A percentile compares a stretch with the other conserved stretches of the same genome.
phyloP scores from a whole-genome alignment of 2,329 filamentous ascomycete species.

The Sclerotinia glacialis region DNA sequence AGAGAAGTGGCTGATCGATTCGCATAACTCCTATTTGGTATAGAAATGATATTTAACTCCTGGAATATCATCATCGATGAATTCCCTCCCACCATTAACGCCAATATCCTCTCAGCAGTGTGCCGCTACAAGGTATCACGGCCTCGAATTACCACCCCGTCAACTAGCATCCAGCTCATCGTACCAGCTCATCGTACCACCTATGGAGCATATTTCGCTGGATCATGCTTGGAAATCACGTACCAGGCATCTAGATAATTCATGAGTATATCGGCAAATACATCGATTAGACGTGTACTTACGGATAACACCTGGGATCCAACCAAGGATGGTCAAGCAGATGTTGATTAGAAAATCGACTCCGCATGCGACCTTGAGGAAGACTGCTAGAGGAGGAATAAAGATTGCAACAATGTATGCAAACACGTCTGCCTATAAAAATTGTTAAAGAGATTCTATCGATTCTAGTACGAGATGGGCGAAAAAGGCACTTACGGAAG shows the following conservation, averaged over 20 bases:
- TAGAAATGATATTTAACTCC: not conserved
- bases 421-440: slow-evolving; percentile 30
- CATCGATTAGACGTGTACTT: slow-evolving; percentile 19
- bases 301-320: slow-evolving; percentile 39
- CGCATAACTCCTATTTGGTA: not conserved
- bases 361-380: slow-evolving; percentile 42
- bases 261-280: not conserved
- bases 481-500: slow-evolving; percentile 9
- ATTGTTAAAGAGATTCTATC: not conserved
- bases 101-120: not conserved
- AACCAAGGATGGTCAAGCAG: slow-evolving; percentile 40
- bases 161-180: not conserved
- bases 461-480: not conserved
- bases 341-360: slow-evolving; percentile 45
- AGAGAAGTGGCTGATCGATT: not conserved
- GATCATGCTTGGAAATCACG: slow-evolving; percentile 35
- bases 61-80: not conserved
- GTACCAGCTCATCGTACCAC: not conserved
- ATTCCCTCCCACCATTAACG: not conserved
- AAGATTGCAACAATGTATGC: slow-evolving; percentile 37
- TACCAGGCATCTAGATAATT: slow-evolving; percentile 35
- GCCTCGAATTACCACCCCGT: not conserved
- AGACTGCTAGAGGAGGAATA: slow-evolving; percentile 38
- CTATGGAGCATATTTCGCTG: slow-evolving; percentile 24
- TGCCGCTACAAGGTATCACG: not conserved